Conservation (phyloP, 148 eudicot species). For the Agrostemma githago region DNA sequence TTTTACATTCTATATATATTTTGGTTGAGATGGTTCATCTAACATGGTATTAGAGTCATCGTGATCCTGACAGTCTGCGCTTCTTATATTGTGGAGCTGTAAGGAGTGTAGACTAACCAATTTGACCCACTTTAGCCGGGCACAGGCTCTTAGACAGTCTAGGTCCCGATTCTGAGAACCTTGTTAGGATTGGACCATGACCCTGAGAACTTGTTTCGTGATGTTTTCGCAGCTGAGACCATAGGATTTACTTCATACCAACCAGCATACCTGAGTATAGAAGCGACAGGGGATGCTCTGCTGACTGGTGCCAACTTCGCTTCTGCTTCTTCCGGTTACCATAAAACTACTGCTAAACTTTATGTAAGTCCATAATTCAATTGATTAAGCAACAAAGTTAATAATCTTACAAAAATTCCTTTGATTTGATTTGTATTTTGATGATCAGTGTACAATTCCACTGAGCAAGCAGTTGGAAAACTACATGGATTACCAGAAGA, state of each 20-base stretch:
- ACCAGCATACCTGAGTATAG: conserved; percentile 50
- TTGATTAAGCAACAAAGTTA: background rate
- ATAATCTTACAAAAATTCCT: background rate
- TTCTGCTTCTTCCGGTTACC: conserved; percentile 71
- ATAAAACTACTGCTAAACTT: conserved; percentile 50
- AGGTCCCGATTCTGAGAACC: too few species aligned
- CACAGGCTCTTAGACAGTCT: background rate
- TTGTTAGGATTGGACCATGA: too few species aligned
- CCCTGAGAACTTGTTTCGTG: too few species aligned
- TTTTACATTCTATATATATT: too few species aligned
- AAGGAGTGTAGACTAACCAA: too few species aligned
- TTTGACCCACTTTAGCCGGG: too few species aligned
- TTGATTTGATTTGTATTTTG: background rate
- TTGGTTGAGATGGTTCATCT: too few species aligned
- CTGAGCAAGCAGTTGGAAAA: conserved; percentile 42
- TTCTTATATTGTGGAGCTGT: background rate
- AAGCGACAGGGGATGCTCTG: conserved; percentile 43
- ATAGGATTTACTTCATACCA: conserved; percentile 65
- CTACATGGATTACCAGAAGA: conserved; percentile 51
- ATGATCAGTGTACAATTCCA: conserved; percentile 38
- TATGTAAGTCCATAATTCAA: conserved; percentile 39
- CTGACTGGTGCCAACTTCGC: conserved; percentile 71
- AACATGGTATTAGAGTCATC: too few species aligned
- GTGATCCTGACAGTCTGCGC: background rate
- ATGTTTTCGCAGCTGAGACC: conserved; percentile 46